Evolutionary conservation across 2,329 filamentous ascomycete species (phyloP).

Genomic region (Phaeosphaeriaceae sp.): DNA sequence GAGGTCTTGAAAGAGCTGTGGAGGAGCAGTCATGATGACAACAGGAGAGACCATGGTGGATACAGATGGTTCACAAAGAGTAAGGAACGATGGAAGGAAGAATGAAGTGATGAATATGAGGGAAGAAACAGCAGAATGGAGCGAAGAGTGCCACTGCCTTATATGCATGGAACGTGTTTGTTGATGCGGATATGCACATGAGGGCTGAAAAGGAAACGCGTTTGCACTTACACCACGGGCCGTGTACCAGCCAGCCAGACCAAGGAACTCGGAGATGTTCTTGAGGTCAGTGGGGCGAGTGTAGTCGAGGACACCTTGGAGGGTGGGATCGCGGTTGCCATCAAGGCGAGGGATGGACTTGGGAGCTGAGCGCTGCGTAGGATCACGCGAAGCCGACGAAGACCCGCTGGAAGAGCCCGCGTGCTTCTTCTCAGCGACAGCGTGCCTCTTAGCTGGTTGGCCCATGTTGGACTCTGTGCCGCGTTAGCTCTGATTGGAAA

Average conservation of each 20-base stretch:
- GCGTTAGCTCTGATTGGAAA: slow-evolving; percentile 24
- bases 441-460: slow-evolving; percentile 45
- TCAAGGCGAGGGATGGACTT: slow-evolving; percentile 42
- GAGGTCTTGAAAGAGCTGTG: slow-evolving; percentile 18
- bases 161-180: slow-evolving; percentile 12
- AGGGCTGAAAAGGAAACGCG: slow-evolving; percentile 8
- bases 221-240: slow-evolving; percentile 48
- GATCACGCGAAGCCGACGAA: slow-evolving; percentile 30
- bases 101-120: slow-evolving; percentile 5
- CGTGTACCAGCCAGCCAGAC: slow-evolving; percentile 42
- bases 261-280: slow-evolving; percentile 47
- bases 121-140: neutral
- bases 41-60: slow-evolving; percentile 3
- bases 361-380: slow-evolving; percentile 32
- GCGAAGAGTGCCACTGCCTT: neutral
- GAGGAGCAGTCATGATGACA: slow-evolving; percentile 13
- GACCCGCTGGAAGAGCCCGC: slow-evolving; percentile 35
- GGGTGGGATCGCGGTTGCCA: slow-evolving; percentile 43
- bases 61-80: slow-evolving; percentile 1
- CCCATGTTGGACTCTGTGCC: slow-evolving; percentile 42
- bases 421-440: slow-evolving; percentile 35
- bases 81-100: neutral
- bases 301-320: slow-evolving; percentile 27
- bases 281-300: slow-evolving; percentile 36
- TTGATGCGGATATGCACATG: slow-evolving; percentile 9